Base-by-base conservation (phyloP, 1,284 basidiomycete species). In the Lentinula novae-zelandiae region DNA sequence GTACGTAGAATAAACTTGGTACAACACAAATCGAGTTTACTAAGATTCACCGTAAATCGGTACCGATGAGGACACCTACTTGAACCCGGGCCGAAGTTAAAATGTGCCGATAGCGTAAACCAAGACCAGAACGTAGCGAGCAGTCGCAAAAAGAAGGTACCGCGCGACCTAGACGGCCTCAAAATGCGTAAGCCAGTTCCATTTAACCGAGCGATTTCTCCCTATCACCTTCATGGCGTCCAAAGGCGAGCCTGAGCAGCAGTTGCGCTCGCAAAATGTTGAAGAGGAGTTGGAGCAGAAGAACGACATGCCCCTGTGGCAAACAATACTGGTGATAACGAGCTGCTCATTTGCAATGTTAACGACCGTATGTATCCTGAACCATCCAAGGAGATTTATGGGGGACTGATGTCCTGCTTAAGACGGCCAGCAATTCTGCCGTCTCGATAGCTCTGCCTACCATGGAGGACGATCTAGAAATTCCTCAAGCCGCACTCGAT, bases 381-480 rank as follows among this genome's bases (percentile, higher is more conserved):
- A 10, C 17, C 27, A 22, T 53, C 40, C 58, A 36, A n/a, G 38
- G 33, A 44, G 12, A 10, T 1, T 27, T 27, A 40, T 46, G 3
- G 9, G 54, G 42, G 31, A 12, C 17, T 39, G 10, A n/a, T 49
- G 6, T 0, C 22, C 40, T 34, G 57, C 38, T 54, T 27, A 39
- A 77, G 76, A 72, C 66, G 44, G 67, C 71, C 9, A 74, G 72
- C 44, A 68, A 64, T 27, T 72, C 74, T 5, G 70, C 73, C 1
- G 70, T 72, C 0, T 69, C 74, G 2, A 82, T 87, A 53, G 75
- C 84, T 0, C 72, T 89, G 6, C 85, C 86, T 0, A 76, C 76
- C 0, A 84, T 86, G 48, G 81, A 81, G 36, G 53, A 62, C 3
- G 78, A 81, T 31, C 71, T 86, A n/a, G 62, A 74, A 46, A 79